Conservation (phyloP, 805 yeast genomes). For the Hanseniaspora occidentalis region DNA sequence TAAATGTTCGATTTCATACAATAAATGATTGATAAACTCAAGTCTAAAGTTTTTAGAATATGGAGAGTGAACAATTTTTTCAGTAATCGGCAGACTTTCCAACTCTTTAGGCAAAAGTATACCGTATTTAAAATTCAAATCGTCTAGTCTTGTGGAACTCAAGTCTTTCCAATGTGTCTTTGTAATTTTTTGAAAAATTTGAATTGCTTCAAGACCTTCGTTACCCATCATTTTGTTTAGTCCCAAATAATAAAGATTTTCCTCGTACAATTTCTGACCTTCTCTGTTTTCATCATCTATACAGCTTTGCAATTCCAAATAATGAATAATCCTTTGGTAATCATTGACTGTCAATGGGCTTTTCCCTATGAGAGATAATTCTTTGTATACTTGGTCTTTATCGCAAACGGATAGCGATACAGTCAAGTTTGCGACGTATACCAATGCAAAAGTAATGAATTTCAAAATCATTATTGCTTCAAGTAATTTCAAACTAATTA, state of each 20-base stretch:
- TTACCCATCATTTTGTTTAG: slow-evolving; percentile 23
- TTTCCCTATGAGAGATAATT: background rate
- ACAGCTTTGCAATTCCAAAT: background rate
- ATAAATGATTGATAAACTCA: background rate
- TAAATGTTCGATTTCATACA: background rate
- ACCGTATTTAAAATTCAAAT: background rate
- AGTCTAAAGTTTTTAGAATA: background rate
- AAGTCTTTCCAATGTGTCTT: slow-evolving; percentile 1
- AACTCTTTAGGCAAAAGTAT: background rate
- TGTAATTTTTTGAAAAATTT: background rate
- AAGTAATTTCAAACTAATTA: no score
- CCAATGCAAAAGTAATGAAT: background rate
- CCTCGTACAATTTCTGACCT: background rate
- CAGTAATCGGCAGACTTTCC: background rate
- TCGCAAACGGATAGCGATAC: background rate
- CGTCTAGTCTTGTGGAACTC: background rate
- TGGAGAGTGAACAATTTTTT: background rate
- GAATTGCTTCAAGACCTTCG: slow-evolving; percentile 7
- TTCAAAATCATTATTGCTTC: background rate
- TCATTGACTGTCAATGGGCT: background rate
- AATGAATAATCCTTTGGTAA: background rate
- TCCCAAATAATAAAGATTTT: background rate
- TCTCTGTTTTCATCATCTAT: background rate
- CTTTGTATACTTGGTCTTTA: background rate
- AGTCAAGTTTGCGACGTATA: background rate